Base-by-base conservation (phyloP, 208 protist genomes). In the Porcisia deanei region DNA sequence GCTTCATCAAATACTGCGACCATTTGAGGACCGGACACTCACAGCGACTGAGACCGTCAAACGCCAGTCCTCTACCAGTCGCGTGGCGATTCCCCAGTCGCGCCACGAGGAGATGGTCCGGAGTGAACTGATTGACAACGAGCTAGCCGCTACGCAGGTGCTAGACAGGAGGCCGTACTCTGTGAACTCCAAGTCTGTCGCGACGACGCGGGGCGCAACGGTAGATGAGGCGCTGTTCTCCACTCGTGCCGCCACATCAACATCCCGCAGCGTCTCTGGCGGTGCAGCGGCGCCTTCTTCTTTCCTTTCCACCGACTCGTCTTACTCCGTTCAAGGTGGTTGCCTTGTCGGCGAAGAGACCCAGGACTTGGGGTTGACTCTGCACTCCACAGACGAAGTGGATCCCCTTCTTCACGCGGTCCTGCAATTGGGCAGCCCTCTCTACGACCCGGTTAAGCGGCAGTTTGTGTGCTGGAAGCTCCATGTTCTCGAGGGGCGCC, bases 1-100 rank as follows among this genome's bases (percentile, higher is more conserved):
- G 70, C 85, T 97, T 41, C 80, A 83, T 16, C 92, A 95, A 72
- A 93, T 97, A 84, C 84, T 88, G n/a, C 66, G 81, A 1, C 86
- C 86, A 34, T 69, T 66, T 47, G 78, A 81, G 39, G 54, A 25
- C 8, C 74, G 77, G 54, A 45, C 41, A 7, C 18, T 60, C 1
- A 7, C 37, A 37, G 57, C 60, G 61, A 22, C 54, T 0, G 39
- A 37, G 37, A 34, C 34, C 25, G 43, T 34, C 25, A 61, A 25
- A 9, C 45, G 53, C 34, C 52, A 72, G 52, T 68, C 71, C n/a
- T 20, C 65, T 47, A 39, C 52, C 34, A 47, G 68, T 58, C 37
- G 68, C 58, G 66, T 71, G 25, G 30, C 25, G 47, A n/a, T 45
- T 37, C 16, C 49, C n/a, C 66, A 30, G 30, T n/a, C 25, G 66